Base-by-base conservation (phyloP, 2,329 filamentous ascomycete species). In the Aspergillus fijiensis region DNA sequence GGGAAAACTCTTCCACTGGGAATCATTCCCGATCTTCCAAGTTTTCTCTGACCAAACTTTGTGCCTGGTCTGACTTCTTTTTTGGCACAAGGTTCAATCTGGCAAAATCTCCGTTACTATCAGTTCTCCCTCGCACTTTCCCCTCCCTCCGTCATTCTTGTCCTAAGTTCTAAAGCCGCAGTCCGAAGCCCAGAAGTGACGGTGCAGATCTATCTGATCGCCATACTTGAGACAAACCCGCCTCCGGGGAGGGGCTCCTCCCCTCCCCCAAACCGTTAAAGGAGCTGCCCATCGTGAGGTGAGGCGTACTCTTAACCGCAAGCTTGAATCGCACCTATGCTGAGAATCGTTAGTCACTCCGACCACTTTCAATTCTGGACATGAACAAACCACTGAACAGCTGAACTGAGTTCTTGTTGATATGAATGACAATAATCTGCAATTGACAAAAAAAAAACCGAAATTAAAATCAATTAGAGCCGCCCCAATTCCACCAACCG, bases 141-240 rank as follows among this genome's bases (percentile, higher is more conserved):
- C 3, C 12, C 14, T 35, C 33, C 39, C 39, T 45, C 39, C 39
- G 39, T 45, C 39, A 45, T 19, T 16, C 16, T 45, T 19, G 16
- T 7, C 19, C 27, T 29, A 29, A 29, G 23, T 4, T 23, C 4
- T 5, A 23, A 23, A 3, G 23, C 23, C 23, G 23, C 4, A 23
- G 23, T 23, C 23, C 23, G 23, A 23, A 23, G 23, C 27, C 7
- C 42, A 29, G 39, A 29, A 35, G 29, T 54, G 56, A 51, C 51
- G 53, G 35, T 61, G 64, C 58, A 61, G 64, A 64, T 65, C 58
- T 51, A 64, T 65, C 57, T 49, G 64, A 66, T 64, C 62, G 64
- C 55, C 62, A 57, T 39, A 54, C 39, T 49, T 62, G 53, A 59
- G 31, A 61, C 27, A 57, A 47, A 55, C 31, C 35, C 51, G 23